A percentile compares a stretch with the other conserved stretches of the same genome.
Conservation (phyloP, 2,329 filamentous ascomycete genomes). For the Aspergillus cejpii region DNA sequence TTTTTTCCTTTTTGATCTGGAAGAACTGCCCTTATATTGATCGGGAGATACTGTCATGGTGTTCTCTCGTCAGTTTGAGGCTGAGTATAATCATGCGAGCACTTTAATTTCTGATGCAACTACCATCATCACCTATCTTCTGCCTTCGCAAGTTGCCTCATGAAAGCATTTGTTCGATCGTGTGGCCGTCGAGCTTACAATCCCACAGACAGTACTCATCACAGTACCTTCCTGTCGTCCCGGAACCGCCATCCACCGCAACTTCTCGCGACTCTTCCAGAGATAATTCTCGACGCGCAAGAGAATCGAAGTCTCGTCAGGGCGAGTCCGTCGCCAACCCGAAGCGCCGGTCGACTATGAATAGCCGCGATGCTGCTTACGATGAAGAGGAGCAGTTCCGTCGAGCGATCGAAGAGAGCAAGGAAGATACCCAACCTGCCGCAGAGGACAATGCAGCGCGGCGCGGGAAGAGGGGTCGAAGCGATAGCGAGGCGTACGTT, state of each 20-base stretch:
- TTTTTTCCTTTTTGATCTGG: no score
- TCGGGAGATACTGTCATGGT: not conserved
- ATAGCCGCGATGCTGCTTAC: slow-evolving; percentile 89
- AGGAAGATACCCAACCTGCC: slow-evolving; percentile 61
- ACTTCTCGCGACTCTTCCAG: slow-evolving; percentile 41
- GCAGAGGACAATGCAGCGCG: slow-evolving; percentile 52
- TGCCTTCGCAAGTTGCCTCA: not conserved
- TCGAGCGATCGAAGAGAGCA: slow-evolving; percentile 90
- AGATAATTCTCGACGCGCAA: slow-evolving; percentile 35
- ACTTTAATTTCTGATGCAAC: not conserved
- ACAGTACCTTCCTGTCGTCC: slow-evolving; percentile 55
- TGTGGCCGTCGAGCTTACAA: slow-evolving; percentile 27
- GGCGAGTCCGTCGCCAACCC: slow-evolving; percentile 54
- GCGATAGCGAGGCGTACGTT: slow-evolving; percentile 89
- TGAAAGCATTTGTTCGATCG: not conserved
- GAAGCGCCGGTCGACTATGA: slow-evolving; percentile 93
- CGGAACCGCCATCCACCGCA: slow-evolving; percentile 41
- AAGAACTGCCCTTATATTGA: not conserved
- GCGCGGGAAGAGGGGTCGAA: slow-evolving; percentile 74
- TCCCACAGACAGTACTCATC: slow-evolving; percentile 54
- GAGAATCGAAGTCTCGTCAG: slow-evolving; percentile 42
- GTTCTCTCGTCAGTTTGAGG: not conserved
- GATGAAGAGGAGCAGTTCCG: slow-evolving; percentile 88
- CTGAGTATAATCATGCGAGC: not conserved
- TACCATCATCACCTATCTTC: no score